Percentiles rank a stretch among this genome's conserved stretches.
These are phyloP conservation scores for Lobosporangium transversale DNA, from an alignment of 192 early-diverging fungal species.

Conservation along the genomic window DNA sequence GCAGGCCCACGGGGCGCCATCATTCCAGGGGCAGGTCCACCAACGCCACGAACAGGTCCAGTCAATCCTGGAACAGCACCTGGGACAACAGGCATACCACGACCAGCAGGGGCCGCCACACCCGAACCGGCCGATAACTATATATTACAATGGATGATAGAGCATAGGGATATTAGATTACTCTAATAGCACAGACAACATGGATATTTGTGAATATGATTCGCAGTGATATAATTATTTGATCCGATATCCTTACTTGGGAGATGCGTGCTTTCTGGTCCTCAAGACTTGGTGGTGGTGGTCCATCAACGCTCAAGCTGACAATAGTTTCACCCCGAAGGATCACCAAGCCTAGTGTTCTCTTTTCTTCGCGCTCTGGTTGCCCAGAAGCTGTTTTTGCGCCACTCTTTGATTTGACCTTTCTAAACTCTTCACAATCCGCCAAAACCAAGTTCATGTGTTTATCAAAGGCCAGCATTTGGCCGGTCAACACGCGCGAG, in stretches of 20 bases:
- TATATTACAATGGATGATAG: too few species aligned
- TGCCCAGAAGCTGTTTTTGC: slow-evolving; percentile 54
- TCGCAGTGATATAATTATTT: too few species aligned
- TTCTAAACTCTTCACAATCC: slow-evolving; percentile 97
- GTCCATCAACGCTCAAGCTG: slow-evolving; percentile 89
- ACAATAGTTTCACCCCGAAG: slow-evolving; percentile 95
- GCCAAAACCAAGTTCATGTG: slow-evolving; percentile 99
- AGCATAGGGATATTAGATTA: too few species aligned
- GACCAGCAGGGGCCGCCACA: slow-evolving; percentile 35
- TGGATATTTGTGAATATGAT: too few species aligned
- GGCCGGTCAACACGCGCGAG: slow-evolving; percentile 91
- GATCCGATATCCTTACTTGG: slow-evolving; percentile 52
- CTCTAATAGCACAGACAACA: too few species aligned
- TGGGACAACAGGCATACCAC: slow-evolving; percentile 72
- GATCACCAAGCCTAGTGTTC: slow-evolving; percentile 94
- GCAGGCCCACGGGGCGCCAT: slow-evolving; percentile 86
- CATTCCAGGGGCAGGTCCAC: slow-evolving; percentile 89
- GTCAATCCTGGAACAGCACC: slow-evolving; percentile 70
- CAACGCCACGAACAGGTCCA: slow-evolving; percentile 95
- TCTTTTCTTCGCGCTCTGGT: slow-evolving; percentile 80
- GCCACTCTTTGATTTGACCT: slow-evolving; percentile 81
- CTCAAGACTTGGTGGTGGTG: slow-evolving; percentile 78
- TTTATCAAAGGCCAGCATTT: slow-evolving; percentile 99
- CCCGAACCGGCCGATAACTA: slow-evolving; percentile 31
- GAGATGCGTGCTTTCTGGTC: slow-evolving; percentile 60